Percentiles rank a stretch among this genome's conserved stretches.
Evolutionary conservation across 257 asterid genomes (phyloP).

Genomic region (Nicotiana tabacum): DNA sequence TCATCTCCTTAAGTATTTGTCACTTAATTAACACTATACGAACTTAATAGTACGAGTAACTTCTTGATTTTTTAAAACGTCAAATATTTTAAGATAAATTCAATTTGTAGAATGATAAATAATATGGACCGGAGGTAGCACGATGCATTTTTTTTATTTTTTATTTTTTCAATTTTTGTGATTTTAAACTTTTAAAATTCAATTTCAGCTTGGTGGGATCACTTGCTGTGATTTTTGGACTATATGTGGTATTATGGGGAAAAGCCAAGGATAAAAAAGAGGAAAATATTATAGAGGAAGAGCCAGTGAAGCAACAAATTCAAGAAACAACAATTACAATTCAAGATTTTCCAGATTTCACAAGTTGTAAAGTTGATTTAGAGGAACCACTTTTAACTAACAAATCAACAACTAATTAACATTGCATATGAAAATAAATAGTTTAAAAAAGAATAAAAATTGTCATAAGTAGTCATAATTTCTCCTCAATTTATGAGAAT

Average conservation of each 20-base stretch:
- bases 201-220: constrained; percentile 51
- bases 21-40: neutral
- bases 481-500: too few species aligned
- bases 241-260: constrained; percentile 72
- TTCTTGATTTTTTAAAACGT: too few species aligned
- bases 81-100: neutral
- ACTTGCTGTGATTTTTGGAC: constrained; percentile 54
- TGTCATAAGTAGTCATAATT: too few species aligned
- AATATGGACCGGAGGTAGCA: neutral
- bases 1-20: too few species aligned
- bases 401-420: neutral
- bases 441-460: neutral
- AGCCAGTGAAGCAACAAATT: constrained; percentile 12
- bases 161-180: too few species aligned
- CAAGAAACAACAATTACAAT: constrained; percentile 3
- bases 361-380: constrained; percentile 29
- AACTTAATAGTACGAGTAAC: too few species aligned
- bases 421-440: neutral
- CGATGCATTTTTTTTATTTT: neutral
- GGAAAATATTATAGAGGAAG: neutral
- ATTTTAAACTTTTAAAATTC: neutral
- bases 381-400: constrained; percentile 48
- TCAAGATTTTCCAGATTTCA: constrained; percentile 17
- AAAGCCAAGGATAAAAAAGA: constrained; percentile 46
- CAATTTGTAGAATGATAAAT: neutral